Conservation (phyloP, 257 asterid genomes). For the Ligustrum vulgare region DNA sequence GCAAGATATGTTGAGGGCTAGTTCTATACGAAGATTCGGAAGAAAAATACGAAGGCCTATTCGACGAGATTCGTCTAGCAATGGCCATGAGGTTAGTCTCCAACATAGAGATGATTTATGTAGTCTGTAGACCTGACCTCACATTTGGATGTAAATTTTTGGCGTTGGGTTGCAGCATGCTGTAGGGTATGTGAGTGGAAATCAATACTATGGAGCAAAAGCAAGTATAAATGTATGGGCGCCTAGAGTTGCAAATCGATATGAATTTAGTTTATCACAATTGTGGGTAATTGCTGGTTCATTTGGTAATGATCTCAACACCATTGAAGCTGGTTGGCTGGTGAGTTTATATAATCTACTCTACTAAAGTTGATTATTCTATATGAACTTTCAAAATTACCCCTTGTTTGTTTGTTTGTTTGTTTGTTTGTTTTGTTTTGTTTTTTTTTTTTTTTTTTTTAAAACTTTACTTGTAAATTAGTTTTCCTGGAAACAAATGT, state of each 20-base stretch:
- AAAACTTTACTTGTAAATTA: no score
- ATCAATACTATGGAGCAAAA: conserved; percentile 79
- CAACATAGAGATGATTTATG: not conserved
- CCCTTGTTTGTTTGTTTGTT: no score
- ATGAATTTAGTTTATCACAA: conserved; percentile 85
- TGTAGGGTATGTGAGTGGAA: conserved; percentile 86
- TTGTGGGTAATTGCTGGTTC: conserved; percentile 93
- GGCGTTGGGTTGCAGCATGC: conserved; percentile 79
- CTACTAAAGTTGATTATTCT: no score
- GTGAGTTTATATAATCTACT: conserved; percentile 31
- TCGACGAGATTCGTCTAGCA: conserved; percentile 66
- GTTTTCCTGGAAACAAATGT: no score
- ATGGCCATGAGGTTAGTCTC: conserved; percentile 75
- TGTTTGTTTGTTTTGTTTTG: no score
- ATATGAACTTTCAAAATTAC: not conserved
- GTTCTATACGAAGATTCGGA: conserved; percentile 51
- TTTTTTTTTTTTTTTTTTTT: not conserved
- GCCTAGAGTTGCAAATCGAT: conserved; percentile 59
- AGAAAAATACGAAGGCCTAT: conserved; percentile 46
- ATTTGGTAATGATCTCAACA: conserved; percentile 88
- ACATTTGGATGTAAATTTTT: not conserved
- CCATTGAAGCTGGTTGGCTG: conserved; percentile 99
- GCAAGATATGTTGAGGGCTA: conserved; percentile 66
- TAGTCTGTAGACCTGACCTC: not conserved
- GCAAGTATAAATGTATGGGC: conserved; percentile 93